These are phyloP conservation scores for Fusarium avenaceum DNA, from an alignment of 2,329 filamentous ascomycete species.

Conservation along the genomic window DNA sequence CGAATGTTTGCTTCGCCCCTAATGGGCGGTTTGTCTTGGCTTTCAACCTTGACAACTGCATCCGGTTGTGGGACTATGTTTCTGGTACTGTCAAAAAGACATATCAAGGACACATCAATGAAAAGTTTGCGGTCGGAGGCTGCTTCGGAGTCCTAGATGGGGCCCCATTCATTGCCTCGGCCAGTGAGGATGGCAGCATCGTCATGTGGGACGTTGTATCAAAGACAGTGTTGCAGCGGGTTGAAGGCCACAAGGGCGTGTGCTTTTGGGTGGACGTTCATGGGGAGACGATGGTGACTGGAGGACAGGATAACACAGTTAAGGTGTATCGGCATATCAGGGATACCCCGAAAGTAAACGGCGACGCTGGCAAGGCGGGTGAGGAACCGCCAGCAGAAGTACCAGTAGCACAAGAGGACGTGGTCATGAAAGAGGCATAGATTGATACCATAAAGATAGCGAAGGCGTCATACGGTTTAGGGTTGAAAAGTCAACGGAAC, in stretches of 20 bases:
- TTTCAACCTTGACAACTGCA: constrained; percentile 89
- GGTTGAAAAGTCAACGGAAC: neutral
- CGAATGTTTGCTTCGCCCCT: constrained; percentile 90
- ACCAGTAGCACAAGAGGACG: constrained; percentile 56
- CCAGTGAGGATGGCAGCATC: constrained; percentile 88
- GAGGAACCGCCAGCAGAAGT: constrained; percentile 70
- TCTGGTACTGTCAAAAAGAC: constrained; percentile 94
- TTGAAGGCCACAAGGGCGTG: constrained; percentile 66
- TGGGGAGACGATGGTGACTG: constrained; percentile 68
- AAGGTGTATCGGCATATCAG: constrained; percentile 61
- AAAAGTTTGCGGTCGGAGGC: constrained; percentile 85
- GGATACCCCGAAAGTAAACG: constrained; percentile 39
- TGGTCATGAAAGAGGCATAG: constrained; percentile 54
- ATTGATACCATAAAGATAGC: neutral
- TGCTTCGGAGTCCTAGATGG: constrained; percentile 76
- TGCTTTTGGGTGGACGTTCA: constrained; percentile 76
- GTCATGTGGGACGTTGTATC: constrained; percentile 91
- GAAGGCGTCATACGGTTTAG: neutral
- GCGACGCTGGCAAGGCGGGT: constrained; percentile 9
- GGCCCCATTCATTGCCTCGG: constrained; percentile 78
- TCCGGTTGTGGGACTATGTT: constrained; percentile 96
- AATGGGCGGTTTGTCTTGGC: constrained; percentile 95
- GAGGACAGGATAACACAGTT: constrained; percentile 67
- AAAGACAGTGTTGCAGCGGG: constrained; percentile 83
- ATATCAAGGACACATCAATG: constrained; percentile 92